Conservation (phyloP, 1,284 basidiomycete genomes). For the Microbotryum scabiosae region DNA sequence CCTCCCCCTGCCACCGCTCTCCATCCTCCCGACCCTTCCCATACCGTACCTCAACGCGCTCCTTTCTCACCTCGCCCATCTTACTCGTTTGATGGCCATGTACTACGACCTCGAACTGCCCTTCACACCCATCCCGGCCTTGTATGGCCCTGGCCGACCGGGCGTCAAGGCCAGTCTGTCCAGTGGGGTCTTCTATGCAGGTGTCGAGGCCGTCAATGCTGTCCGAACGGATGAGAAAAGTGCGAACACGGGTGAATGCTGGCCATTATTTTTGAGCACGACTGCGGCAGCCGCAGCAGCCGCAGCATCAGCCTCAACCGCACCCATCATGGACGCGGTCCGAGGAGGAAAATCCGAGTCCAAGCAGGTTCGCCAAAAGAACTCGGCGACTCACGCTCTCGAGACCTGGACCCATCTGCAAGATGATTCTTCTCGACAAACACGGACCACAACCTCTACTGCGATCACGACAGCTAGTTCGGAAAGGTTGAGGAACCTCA, state of each 20-base stretch:
- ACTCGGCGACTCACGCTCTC: too few species aligned
- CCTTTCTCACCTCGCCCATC: constrained; percentile 12
- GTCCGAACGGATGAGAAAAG: neutral
- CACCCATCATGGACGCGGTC: too few species aligned
- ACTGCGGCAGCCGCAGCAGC: neutral
- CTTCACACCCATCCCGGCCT: constrained; percentile 5
- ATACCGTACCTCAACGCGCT: constrained; percentile 5
- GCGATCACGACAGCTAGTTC: too few species aligned
- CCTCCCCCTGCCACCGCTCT: constrained; percentile 14
- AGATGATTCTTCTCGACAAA: too few species aligned
- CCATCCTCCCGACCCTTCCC: constrained; percentile 4
- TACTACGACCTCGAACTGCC: constrained; percentile 19
- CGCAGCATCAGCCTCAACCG: too few species aligned
- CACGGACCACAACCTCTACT: too few species aligned
- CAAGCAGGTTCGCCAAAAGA: too few species aligned
- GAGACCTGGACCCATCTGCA: too few species aligned
- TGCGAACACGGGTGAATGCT: neutral
- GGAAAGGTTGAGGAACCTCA: too few species aligned
- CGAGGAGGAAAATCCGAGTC: too few species aligned
- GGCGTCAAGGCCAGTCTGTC: constrained; percentile 7
- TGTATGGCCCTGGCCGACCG: constrained; percentile 11
- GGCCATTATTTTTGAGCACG: neutral
- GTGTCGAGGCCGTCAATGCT: neutral
- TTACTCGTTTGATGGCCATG: constrained; percentile 19
- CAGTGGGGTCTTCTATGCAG: too few species aligned